These are phyloP conservation scores for Panus rudis DNA, from an alignment of 768 basidiomycete species.

Conservation along the genomic window DNA sequence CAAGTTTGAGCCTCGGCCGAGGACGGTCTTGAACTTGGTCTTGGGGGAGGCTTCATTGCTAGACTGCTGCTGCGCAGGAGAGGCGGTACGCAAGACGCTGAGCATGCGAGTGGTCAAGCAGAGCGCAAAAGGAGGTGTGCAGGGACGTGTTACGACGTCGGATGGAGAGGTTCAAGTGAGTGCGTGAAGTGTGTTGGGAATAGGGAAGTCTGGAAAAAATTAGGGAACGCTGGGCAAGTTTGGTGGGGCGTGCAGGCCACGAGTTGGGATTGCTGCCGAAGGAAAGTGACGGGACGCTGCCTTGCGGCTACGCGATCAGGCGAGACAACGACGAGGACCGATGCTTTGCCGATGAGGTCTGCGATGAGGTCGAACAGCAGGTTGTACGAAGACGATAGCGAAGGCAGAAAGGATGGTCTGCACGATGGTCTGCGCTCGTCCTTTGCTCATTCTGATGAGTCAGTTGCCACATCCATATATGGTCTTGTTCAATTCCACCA, in stretches of 20 bases:
- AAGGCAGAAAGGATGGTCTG: no score
- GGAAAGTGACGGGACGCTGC: no score
- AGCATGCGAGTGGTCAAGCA: conserved; percentile 32
- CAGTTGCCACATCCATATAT: no score
- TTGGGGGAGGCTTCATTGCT: conserved; percentile 22
- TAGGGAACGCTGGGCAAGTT: conserved; percentile 19
- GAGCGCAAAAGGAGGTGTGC: conserved; percentile 11
- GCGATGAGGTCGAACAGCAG: no score
- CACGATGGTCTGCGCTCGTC: no score
- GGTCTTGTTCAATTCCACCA: no score
- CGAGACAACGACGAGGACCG: no score
- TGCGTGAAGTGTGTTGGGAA: conserved; percentile 22
- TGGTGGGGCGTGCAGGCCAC: conserved; percentile 31
- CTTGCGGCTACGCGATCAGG: no score
- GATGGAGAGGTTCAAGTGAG: background rate
- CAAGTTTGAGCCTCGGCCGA: conserved; percentile 35
- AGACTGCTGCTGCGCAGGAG: conserved; percentile 22
- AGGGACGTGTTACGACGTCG: conserved; percentile 3
- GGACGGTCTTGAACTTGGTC: conserved; percentile 42
- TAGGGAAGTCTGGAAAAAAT: conserved; percentile 18
- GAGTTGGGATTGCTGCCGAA: conserved; percentile 25
- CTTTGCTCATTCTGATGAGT: no score
- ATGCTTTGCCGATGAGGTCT: no score
- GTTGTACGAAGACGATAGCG: no score
- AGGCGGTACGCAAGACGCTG: conserved; percentile 28